A percentile compares a stretch with the other conserved stretches of the same genome.
These are phyloP conservation scores for Stagonosporopsis tanaceti DNA, from an alignment of 2,329 filamentous ascomycete species.

Conservation along the genomic window DNA sequence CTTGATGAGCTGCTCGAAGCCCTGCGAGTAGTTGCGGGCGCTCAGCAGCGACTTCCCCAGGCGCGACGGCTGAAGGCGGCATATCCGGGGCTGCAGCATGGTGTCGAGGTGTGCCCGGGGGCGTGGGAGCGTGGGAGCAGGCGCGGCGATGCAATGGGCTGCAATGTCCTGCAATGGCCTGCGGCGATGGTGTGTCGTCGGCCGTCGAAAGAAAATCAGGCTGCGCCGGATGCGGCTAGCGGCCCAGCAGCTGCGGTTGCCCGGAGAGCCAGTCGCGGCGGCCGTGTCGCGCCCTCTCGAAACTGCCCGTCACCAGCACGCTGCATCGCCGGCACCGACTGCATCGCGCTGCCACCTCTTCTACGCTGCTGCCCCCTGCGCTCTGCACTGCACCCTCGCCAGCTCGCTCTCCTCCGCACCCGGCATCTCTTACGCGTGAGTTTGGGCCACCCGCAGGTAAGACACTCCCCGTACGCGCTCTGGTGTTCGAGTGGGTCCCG, in stretches of 20 bases:
- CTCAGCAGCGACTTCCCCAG: slow-evolving; percentile 58
- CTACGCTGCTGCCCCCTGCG: slow-evolving; percentile 4
- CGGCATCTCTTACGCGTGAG: slow-evolving; percentile 36
- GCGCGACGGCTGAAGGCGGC: slow-evolving; percentile 60
- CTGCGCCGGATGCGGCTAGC: slow-evolving; percentile 37
- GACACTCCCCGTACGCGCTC: slow-evolving; percentile 40
- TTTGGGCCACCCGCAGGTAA: slow-evolving; percentile 19
- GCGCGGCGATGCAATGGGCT: slow-evolving; percentile 30
- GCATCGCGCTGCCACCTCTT: slow-evolving; percentile 25
- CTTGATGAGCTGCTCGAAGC: slow-evolving; percentile 42
- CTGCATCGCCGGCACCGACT: slow-evolving; percentile 4
- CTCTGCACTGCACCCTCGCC: slow-evolving; percentile 5
- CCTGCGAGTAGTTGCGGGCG: slow-evolving; percentile 61
- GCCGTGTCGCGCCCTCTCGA: slow-evolving; percentile 25
- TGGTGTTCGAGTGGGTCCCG: slow-evolving; percentile 34
- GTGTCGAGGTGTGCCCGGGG: slow-evolving; percentile 26
- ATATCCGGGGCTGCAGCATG: slow-evolving; percentile 74
- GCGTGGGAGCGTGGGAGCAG: slow-evolving; percentile 18
- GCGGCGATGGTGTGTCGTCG: slow-evolving; percentile 32
- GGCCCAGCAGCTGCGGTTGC: slow-evolving; percentile 7
- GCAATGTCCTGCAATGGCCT: slow-evolving; percentile 33
- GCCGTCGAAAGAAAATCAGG: slow-evolving; percentile 43
- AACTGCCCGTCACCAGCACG: slow-evolving; percentile 17
- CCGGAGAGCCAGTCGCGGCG: slow-evolving; percentile 25
- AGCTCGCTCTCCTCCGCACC: slow-evolving; percentile 14